Evolutionary conservation across 495 filamentous ascomycete genomes (phyloP).

Genomic region (Penicillium riverlandense): DNA sequence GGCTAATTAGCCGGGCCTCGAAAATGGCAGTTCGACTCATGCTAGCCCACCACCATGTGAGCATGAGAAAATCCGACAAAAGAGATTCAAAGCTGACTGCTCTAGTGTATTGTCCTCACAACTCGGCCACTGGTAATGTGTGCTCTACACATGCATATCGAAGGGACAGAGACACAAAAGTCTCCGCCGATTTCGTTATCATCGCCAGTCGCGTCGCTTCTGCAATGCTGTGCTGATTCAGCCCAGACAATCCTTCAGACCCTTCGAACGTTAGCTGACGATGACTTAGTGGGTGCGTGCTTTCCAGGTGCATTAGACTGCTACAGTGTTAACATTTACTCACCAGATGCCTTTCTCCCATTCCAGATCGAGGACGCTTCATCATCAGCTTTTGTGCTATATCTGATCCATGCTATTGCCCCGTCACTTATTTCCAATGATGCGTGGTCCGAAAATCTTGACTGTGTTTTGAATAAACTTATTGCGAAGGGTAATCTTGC

Average conservation of each 20-base stretch:
- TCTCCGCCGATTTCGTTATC: constrained; percentile 14
- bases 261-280: constrained; percentile 21
- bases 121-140: constrained; percentile 28
- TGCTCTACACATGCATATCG: constrained; percentile 24
- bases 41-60: constrained; percentile 25
- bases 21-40: constrained; percentile 25
- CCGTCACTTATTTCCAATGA: constrained; percentile 15
- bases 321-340: no score
- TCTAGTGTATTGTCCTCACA: constrained; percentile 23
- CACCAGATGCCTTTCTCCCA: constrained; percentile 23
- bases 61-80: background rate
- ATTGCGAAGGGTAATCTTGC: constrained; percentile 20
- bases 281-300: constrained; percentile 20
- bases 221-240: constrained; percentile 25
- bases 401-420: constrained; percentile 20
- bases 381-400: constrained; percentile 25
- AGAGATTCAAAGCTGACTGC: background rate
- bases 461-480: constrained; percentile 18
- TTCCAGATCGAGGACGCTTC: constrained; percentile 28
- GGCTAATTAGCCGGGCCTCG: constrained; percentile 20
- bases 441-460: constrained; percentile 19
- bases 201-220: constrained; percentile 18
- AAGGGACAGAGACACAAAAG: constrained; percentile 12
- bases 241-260: constrained; percentile 27
- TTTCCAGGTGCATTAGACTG: background rate